Evolutionary conservation across 2,329 filamentous ascomycete species (phyloP).

Genomic region (Hymenoscyphus linearis): DNA sequence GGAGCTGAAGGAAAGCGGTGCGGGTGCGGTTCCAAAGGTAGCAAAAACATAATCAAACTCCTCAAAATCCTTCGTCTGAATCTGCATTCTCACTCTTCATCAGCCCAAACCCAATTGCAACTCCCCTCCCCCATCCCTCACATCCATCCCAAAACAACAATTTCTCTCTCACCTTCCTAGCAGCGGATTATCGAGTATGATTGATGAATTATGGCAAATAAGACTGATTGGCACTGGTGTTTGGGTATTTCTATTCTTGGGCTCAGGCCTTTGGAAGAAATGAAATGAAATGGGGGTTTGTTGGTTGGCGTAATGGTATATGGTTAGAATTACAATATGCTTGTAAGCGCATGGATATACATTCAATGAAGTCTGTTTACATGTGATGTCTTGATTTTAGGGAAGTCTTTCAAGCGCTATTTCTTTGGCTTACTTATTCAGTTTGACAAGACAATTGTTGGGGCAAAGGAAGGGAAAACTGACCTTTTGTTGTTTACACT

Average conservation of each 20-base stretch:
- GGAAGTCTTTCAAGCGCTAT: too few species aligned
- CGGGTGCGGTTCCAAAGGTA: too few species aligned
- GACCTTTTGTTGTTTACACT: too few species aligned
- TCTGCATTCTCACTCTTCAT: constrained; percentile 35
- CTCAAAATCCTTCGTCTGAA: constrained; percentile 65
- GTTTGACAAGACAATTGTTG: too few species aligned
- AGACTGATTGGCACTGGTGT: background rate
- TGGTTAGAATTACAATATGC: background rate
- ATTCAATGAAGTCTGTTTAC: too few species aligned
- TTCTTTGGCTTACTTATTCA: too few species aligned
- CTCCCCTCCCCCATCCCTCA: background rate
- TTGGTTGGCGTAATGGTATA: background rate
- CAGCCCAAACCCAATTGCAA: too few species aligned
- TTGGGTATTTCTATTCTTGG: background rate
- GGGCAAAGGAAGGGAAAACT: too few species aligned
- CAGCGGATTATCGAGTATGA: constrained; percentile 35
- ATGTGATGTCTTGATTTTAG: too few species aligned
- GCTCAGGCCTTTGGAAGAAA: background rate
- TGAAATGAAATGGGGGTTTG: background rate
- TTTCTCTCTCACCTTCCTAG: constrained; percentile 57
- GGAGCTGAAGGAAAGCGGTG: too few species aligned
- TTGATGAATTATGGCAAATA: background rate
- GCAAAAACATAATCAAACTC: constrained; percentile 90
- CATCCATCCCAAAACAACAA: background rate
- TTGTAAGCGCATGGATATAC: too few species aligned